These are phyloP conservation scores for Fusarium sp. DNA, from an alignment of 2,329 filamentous ascomycete species.

Conservation along the genomic window DNA sequence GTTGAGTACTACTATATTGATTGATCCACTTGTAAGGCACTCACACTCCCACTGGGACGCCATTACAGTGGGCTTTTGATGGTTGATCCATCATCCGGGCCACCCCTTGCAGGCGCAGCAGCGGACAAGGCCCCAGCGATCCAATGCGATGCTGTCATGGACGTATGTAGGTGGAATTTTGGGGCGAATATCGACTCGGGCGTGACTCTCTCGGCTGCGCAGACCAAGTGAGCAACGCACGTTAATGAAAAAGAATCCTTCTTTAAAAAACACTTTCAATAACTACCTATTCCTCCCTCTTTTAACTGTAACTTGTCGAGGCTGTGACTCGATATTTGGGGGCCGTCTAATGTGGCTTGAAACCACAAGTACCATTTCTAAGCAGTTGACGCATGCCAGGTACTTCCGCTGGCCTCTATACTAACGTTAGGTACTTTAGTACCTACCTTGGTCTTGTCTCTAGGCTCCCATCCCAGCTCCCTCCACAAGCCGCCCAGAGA, in stretches of 20 bases:
- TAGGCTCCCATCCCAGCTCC: conserved; percentile 27
- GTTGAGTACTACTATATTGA: not conserved
- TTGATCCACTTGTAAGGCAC: conserved; percentile 31
- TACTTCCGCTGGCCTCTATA: conserved; percentile 16
- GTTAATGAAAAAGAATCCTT: not conserved
- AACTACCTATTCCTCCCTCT: not conserved
- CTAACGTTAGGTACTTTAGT: too few relatives aligned
- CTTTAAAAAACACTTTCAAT: not conserved
- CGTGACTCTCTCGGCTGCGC: conserved; percentile 31
- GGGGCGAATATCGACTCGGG: not conserved
- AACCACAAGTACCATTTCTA: conserved; percentile 29
- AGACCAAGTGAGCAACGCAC: conserved; percentile 26
- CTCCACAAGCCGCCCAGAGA: conserved; percentile 34
- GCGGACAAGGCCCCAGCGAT: conserved; percentile 12
- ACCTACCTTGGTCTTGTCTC: conserved; percentile 10
- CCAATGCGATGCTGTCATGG: conserved; percentile 31
- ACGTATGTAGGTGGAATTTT: conserved; percentile 17
- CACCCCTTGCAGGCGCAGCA: conserved; percentile 24
- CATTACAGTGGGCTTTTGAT: conserved; percentile 18
- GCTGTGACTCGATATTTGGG: conserved; percentile 27
- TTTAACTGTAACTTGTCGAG: not conserved
- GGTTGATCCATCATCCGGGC: not conserved
- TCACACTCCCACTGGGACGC: conserved; percentile 26
- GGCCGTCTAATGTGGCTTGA: conserved; percentile 35
- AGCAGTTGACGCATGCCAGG: conserved; percentile 33